Conservation (phyloP, 805 yeast genomes). For the Candida nanaspora region DNA sequence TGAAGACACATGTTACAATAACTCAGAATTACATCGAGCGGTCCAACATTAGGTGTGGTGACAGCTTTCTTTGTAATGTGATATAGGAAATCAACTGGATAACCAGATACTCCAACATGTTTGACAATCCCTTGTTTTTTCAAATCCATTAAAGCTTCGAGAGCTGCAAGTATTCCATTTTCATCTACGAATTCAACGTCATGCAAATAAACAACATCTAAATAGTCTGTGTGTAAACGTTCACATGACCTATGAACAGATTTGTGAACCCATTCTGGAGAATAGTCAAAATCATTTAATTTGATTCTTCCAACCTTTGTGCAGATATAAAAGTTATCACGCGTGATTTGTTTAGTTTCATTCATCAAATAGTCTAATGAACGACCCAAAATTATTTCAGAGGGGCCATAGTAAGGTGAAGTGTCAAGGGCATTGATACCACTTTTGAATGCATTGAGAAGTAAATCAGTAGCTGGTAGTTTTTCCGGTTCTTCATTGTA, state of each 20-base stretch:
- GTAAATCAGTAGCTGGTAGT: constrained; percentile 50
- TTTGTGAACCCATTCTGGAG: constrained; percentile 47
- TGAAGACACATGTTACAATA: constrained; percentile 82
- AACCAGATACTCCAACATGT: constrained; percentile 78
- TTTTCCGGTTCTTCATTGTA: constrained; percentile 63
- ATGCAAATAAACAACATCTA: constrained; percentile 82
- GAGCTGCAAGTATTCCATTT: constrained; percentile 50
- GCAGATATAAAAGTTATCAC: constrained; percentile 63
- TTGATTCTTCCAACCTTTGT: constrained; percentile 82
- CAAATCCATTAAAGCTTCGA: constrained; percentile 49
- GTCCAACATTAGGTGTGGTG: constrained; percentile 39
- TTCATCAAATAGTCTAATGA: constrained; percentile 39
- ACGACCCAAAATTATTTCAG: constrained; percentile 67
- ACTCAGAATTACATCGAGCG: constrained; percentile 68
- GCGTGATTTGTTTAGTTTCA: constrained; percentile 32
- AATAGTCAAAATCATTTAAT: constrained; percentile 68
- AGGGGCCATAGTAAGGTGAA: constrained; percentile 89
- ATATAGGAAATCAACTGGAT: constrained; percentile 67
- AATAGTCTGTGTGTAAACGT: constrained; percentile 57
- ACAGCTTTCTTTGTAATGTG: constrained; percentile 37
- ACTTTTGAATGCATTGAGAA: constrained; percentile 49
- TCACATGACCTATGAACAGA: constrained; percentile 63
- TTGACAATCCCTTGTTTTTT: constrained; percentile 57
- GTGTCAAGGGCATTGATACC: constrained; percentile 84
- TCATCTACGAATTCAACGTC: constrained; percentile 77